A percentile compares a stretch with the other conserved stretches of the same genome.
Conservation (phyloP, 2,329 filamentous ascomycete species). For the Penicillium vulpinum region DNA sequence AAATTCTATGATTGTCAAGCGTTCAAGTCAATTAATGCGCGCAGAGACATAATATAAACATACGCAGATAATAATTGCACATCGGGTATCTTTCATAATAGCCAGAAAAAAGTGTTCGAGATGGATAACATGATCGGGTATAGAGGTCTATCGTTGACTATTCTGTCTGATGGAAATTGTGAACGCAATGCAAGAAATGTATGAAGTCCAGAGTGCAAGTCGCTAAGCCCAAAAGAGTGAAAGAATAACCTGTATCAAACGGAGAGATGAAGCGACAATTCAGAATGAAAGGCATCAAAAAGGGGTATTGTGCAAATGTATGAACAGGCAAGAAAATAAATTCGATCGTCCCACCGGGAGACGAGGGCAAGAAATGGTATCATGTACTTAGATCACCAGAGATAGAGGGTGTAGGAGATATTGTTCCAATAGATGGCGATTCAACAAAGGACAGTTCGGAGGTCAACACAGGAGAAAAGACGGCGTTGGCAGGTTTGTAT, state of each 20-base stretch:
- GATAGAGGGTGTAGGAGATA: background rate
- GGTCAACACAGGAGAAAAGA: slow-evolving; percentile 8
- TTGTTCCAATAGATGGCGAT: slow-evolving; percentile 2
- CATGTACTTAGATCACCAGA: background rate
- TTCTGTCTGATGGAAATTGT: background rate
- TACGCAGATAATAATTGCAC: slow-evolving; percentile 18
- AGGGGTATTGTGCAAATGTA: slow-evolving; percentile 22
- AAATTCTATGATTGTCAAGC: background rate
- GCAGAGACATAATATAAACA: slow-evolving; percentile 1
- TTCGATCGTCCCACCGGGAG: slow-evolving; percentile 23
- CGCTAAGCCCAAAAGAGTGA: slow-evolving; percentile 5
- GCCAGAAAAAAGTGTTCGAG: slow-evolving; percentile 9
- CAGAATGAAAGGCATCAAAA: slow-evolving; percentile 16
- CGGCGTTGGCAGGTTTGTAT: slow-evolving; percentile 6
- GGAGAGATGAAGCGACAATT: slow-evolving; percentile 4
- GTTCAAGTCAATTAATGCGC: background rate
- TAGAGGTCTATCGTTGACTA: slow-evolving; percentile 9
- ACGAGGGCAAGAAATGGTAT: slow-evolving; percentile 18
- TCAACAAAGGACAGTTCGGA: slow-evolving; percentile 3
- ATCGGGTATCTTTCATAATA: slow-evolving; percentile 33
- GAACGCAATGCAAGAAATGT: background rate
- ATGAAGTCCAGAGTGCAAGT: slow-evolving; percentile 1
- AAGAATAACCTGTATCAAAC: slow-evolving; percentile 7
- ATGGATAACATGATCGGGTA: slow-evolving; percentile 4
- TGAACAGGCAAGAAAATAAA: slow-evolving; percentile 13